Base-by-base conservation (phyloP, 2,329 filamentous ascomycete species). In the Ophiocordyceps robertsii region DNA sequence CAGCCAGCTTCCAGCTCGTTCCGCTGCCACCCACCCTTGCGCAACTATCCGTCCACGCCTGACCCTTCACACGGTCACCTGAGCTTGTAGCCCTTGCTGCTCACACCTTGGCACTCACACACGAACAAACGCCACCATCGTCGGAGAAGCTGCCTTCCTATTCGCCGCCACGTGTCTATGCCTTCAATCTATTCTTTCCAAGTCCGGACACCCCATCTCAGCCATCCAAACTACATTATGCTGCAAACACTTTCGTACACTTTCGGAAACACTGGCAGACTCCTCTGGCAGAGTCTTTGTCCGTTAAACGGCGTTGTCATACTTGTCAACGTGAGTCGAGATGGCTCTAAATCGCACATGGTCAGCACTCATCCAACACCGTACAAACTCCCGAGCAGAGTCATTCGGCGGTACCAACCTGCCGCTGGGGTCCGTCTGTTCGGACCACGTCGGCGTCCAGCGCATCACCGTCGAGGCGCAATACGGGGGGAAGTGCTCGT, bases 371-470 rank as follows among this genome's bases (percentile, higher is more conserved):
- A 16, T 10, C 17, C 16, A 36, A 16, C 17, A 6, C 16, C n/a
- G n/a, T n/a, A 8, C 2, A 16, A 11, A 16, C 16, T 9, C 9
- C 24, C 24, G 17, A 16, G 17, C 33, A 16, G 9, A 17, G 10
- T 39, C 16, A 17, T 8, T n/a, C 24, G 29, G n/a, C 40, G 36
- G 40, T 39, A 56, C 59, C 16, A 49, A 87, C 84, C 87, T 78
- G 70, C 92, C 93, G 65, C 85, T 94, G 47, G 92, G 92, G 64
- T 98, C 92, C 24, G 80, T 85, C 75, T 95, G 88, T 63, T 95
- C 84, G 44, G 86, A 94, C 92, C 92, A 98, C 32, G 85, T 98
- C 27, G 92, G 92, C 44, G 85, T 88, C 93, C 92, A 98, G 58
- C 92, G 76, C 84, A 86, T 84, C 42, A 98, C 92, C 8, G 92